These are phyloP conservation scores for Apiotrichum akiyoshidainum DNA, from an alignment of 1,284 basidiomycete species.

Conservation along the genomic window DNA sequence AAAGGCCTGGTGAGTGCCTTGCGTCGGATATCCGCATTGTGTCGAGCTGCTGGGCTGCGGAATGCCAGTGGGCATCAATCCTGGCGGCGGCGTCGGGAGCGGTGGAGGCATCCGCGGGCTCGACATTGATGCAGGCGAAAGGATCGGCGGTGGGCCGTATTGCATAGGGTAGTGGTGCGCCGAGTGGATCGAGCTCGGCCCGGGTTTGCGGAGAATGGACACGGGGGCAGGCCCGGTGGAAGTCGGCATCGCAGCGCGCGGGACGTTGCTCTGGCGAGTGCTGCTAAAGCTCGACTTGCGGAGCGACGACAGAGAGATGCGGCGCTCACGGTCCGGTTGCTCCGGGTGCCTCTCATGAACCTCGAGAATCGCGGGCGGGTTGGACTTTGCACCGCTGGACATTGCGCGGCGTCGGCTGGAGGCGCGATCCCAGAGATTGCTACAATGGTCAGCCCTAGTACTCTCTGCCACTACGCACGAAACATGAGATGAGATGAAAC, in stretches of 20 bases:
- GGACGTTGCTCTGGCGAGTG: not conserved
- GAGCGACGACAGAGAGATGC: not conserved
- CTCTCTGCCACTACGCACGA: not conserved
- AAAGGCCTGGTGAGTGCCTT: no score
- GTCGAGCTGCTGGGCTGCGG: not conserved
- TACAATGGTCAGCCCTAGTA: not conserved
- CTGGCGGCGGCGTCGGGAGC: not conserved
- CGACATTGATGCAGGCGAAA: not conserved
- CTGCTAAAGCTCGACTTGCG: not conserved
- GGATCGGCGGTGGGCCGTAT: not conserved
- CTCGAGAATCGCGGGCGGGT: not conserved
- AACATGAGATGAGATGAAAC: slow-evolving; percentile 4
- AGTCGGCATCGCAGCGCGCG: not conserved
- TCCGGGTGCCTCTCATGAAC: not conserved
- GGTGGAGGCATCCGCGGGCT: not conserved
- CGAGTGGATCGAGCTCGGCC: not conserved
- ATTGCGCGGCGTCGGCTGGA: slow-evolving; percentile 1
- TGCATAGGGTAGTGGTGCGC: not conserved
- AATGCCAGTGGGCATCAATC: no score
- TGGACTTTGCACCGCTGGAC: slow-evolving; percentile 1
- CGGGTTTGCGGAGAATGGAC: slow-evolving; percentile 1
- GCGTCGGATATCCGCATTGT: not conserved
- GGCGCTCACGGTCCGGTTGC: not conserved
- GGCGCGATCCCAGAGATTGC: not conserved
- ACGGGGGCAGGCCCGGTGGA: not conserved